A percentile compares a stretch with the other conserved stretches of the same genome.
These are phyloP conservation scores for Colletotrichum navitas DNA, from an alignment of 2,329 filamentous ascomycete genomes.

Conservation along the genomic window DNA sequence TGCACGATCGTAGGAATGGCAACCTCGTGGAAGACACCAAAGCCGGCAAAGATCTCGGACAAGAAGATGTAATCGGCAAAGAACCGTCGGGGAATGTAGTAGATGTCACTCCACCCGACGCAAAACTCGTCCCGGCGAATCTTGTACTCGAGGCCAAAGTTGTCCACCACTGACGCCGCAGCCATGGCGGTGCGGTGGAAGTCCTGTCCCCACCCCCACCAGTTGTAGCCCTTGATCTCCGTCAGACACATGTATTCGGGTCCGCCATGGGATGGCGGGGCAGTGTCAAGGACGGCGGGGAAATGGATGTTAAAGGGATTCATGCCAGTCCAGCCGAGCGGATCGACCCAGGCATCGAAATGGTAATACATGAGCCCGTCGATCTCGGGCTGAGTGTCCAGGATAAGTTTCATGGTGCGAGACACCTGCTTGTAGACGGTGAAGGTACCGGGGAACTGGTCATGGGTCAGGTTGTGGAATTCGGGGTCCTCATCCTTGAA, in stretches of 20 bases:
- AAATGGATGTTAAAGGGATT: constrained; percentile 49
- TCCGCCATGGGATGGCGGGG: constrained; percentile 40
- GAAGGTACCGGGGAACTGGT: constrained; percentile 45
- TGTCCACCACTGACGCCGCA: constrained; percentile 39
- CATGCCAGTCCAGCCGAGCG: constrained; percentile 46
- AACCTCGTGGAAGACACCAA: constrained; percentile 49
- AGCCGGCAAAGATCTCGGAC: constrained; percentile 45
- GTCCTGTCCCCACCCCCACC: constrained; percentile 45
- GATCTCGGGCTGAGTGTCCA: constrained; percentile 47
- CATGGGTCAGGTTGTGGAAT: constrained; percentile 48
- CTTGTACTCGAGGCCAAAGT: constrained; percentile 45
- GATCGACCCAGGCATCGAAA: constrained; percentile 52
- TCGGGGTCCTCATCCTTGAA: constrained; percentile 38
- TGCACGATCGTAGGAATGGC: constrained; percentile 50
- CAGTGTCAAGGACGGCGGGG: constrained; percentile 43
- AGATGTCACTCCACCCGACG: constrained; percentile 52
- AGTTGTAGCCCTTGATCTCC: constrained; percentile 42
- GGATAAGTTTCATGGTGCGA: constrained; percentile 49
- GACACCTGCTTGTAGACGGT: constrained; percentile 46
- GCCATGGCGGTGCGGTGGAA: constrained; percentile 43
- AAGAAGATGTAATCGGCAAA: constrained; percentile 51
- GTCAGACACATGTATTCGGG: constrained; percentile 45
- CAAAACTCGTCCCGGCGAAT: constrained; percentile 47
- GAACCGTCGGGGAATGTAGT: constrained; percentile 51
- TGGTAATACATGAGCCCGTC: constrained; percentile 50